A percentile compares a stretch with the other conserved stretches of the same genome.
Evolutionary conservation across 768 basidiomycete species (phyloP).

Genomic region (Lactarius psammicola): DNA sequence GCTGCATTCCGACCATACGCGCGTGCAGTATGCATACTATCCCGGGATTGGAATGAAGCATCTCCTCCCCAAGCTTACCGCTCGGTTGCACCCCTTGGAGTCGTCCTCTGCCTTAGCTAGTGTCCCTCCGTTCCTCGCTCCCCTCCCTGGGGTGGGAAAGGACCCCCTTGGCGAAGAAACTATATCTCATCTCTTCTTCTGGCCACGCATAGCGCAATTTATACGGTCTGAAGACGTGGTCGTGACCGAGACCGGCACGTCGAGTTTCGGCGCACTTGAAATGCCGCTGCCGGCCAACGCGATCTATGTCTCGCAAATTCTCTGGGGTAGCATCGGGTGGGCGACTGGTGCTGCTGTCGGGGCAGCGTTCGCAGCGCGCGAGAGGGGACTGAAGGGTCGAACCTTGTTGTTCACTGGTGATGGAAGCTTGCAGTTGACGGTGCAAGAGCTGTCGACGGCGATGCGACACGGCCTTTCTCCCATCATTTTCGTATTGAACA

Average conservation of each 20-base stretch:
- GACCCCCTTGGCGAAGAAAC: conserved; percentile 35
- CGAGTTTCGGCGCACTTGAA: conserved; percentile 82
- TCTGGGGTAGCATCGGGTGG: conserved; percentile 95
- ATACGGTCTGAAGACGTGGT: conserved; percentile 74
- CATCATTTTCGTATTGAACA: conserved; percentile 82
- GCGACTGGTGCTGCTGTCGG: conserved; percentile 77
- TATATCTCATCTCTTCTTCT: conserved; percentile 81
- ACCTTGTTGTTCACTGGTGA: conserved; percentile 86
- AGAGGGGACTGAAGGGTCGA: conserved; percentile 52
- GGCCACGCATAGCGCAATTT: conserved; percentile 75
- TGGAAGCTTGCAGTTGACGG: conserved; percentile 76
- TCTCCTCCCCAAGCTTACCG: conserved; percentile 69
- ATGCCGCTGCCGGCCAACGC: conserved; percentile 72
- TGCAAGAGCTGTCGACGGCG: conserved; percentile 87
- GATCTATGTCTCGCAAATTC: conserved; percentile 67
- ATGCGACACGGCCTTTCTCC: conserved; percentile 69
- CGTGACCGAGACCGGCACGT: conserved; percentile 86
- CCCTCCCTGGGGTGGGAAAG: conserved; percentile 49
- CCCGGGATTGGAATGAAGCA: conserved; percentile 72
- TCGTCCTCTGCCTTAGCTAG: conserved; percentile 41
- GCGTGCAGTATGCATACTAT: conserved; percentile 62
- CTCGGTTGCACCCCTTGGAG: conserved; percentile 47
- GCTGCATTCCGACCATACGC: conserved; percentile 75
- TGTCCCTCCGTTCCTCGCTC: conserved; percentile 42
- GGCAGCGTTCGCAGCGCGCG: conserved; percentile 74